These are phyloP conservation scores for Saccharomycopsis selenospora DNA, from an alignment of 805 yeast species.

Conservation along the genomic window DNA sequence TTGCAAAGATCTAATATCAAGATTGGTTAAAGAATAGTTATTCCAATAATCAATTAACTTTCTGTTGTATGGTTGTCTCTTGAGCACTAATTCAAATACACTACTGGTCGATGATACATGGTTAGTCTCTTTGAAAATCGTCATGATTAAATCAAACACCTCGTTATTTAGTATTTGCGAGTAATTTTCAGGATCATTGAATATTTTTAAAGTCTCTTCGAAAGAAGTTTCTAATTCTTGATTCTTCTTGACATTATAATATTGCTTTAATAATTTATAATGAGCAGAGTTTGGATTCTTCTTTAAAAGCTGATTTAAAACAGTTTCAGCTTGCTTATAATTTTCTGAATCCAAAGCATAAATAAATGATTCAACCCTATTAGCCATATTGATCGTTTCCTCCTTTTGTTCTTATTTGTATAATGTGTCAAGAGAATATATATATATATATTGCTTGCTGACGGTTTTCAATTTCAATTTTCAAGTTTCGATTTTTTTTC, in stretches of 20 bases:
- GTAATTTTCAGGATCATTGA: slow-evolving; percentile 9
- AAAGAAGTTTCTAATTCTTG: slow-evolving; percentile 5
- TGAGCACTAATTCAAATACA: slow-evolving; percentile 33
- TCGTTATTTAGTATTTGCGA: slow-evolving; percentile 10
- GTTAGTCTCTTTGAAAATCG: slow-evolving; percentile 26
- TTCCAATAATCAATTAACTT: slow-evolving; percentile 15
- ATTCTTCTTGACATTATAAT: slow-evolving; percentile 26
- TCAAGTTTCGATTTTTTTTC: no score
- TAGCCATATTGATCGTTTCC: neutral
- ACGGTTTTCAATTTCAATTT: no score
- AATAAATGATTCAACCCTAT: slow-evolving; percentile 9
- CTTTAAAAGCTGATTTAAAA: slow-evolving; percentile 28
- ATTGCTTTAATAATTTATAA: slow-evolving; percentile 31
- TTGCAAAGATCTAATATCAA: slow-evolving; percentile 13
- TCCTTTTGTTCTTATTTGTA: no score
- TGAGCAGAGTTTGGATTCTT: slow-evolving; percentile 32
- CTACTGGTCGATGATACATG: slow-evolving; percentile 27
- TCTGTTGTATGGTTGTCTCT: slow-evolving; percentile 29
- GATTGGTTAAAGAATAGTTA: slow-evolving; percentile 6
- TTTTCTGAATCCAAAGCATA: slow-evolving; percentile 34
- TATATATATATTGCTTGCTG: no score
- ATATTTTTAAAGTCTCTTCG: slow-evolving; percentile 2
- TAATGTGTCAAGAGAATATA: no score
- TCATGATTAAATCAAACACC: slow-evolving; percentile 27
- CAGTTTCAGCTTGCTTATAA: slow-evolving; percentile 29